phyloP scores from a whole-genome alignment of 441 rosid species.

The Aquilaria agallochum region DNA sequence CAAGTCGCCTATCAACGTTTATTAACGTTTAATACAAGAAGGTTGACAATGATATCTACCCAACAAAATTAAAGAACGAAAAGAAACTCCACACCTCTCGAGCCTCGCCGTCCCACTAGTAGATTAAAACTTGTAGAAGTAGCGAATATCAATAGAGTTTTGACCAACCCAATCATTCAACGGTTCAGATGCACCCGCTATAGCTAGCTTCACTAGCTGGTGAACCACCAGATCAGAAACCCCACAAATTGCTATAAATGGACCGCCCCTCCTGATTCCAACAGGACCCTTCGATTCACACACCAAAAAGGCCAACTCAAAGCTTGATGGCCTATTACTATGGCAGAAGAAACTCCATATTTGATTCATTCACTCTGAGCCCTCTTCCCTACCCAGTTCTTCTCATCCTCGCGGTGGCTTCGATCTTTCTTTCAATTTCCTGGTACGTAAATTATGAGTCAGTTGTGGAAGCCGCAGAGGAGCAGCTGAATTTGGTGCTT shows the following conservation, averaged over 20 bases:
- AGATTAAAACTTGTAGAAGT: too few species aligned
- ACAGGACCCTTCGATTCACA: constrained; percentile 6
- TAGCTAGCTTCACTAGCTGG: neutral
- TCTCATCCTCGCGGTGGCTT: constrained; percentile 47
- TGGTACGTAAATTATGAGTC: constrained; percentile 67
- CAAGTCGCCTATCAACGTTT: neutral
- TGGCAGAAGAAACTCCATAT: constrained; percentile 42
- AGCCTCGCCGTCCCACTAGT: too few species aligned
- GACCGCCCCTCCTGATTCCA: neutral
- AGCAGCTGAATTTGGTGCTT: constrained; percentile 54
- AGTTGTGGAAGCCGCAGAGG: constrained; percentile 45
- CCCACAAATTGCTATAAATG: constrained; percentile 16
- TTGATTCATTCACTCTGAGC: constrained; percentile 55
- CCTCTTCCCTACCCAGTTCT: constrained; percentile 91
- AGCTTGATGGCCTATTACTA: constrained; percentile 37
- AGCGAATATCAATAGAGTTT: neutral
- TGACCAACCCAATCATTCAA: neutral
- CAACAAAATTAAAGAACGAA: too few species aligned
- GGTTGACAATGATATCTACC: neutral
- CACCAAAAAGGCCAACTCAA: neutral
- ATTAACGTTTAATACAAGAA: neutral
- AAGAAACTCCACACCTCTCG: neutral
- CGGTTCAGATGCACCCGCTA: neutral
- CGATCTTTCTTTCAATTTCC: constrained; percentile 51
- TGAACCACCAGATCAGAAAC: neutral